Evolutionary conservation across 1,284 basidiomycete species (phyloP).

Genomic region (Singerocomus rubriflavus): DNA sequence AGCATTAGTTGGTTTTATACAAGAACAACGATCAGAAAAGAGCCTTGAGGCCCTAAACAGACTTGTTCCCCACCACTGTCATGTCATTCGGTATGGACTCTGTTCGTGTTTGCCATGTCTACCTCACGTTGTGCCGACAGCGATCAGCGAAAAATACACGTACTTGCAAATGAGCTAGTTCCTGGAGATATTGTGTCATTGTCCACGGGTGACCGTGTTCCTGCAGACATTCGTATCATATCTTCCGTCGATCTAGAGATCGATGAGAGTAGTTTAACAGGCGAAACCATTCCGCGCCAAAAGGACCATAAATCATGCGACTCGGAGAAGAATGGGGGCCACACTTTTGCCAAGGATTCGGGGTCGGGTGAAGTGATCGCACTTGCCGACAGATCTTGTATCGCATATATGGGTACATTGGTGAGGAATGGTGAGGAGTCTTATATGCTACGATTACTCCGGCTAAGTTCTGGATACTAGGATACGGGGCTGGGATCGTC

Average conservation of each 20-base stretch:
- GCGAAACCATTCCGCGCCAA: constrained; percentile 81
- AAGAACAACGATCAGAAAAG: constrained; percentile 94
- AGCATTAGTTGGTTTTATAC: constrained; percentile 84
- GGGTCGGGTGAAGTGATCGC: constrained; percentile 52
- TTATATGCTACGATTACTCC: neutral
- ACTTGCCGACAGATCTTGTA: constrained; percentile 84
- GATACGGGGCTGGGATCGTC: constrained; percentile 84
- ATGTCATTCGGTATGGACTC: constrained; percentile 70
- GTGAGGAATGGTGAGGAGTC: constrained; percentile 76
- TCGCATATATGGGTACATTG: constrained; percentile 96
- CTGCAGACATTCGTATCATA: constrained; percentile 87
- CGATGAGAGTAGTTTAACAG: constrained; percentile 94
- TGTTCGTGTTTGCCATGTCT: constrained; percentile 5
- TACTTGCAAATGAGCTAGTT: constrained; percentile 92
- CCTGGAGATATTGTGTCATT: constrained; percentile 94
- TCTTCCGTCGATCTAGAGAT: constrained; percentile 84
- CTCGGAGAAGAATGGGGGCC: constrained; percentile 12
- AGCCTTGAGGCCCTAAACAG: constrained; percentile 94
- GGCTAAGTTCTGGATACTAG: constrained; percentile 35
- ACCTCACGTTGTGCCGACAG: constrained; percentile 34
- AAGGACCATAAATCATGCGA: constrained; percentile 64
- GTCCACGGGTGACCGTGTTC: constrained; percentile 89
- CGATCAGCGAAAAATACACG: constrained; percentile 69
- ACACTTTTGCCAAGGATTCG: constrained; percentile 12
- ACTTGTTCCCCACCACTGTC: constrained; percentile 94